Conservation (phyloP, 768 basidiomycete species). For the Lactarius sp. region DNA sequence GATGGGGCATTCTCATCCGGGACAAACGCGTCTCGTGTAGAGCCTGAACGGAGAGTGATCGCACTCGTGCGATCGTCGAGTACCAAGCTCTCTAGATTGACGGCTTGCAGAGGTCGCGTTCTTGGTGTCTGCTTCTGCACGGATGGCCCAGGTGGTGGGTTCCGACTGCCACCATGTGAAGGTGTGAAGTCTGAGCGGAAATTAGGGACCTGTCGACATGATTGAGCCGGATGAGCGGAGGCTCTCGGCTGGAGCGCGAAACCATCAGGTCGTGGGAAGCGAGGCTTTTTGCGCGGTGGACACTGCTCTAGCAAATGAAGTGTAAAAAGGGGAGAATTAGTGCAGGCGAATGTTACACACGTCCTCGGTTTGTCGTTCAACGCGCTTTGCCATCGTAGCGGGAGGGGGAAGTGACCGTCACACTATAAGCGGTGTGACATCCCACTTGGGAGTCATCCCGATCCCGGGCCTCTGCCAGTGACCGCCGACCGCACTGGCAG, state of each 20-base stretch:
- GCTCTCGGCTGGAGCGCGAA: neutral
- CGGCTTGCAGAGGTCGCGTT: neutral
- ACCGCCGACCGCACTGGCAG: neutral
- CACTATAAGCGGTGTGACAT: neutral
- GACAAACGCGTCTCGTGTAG: neutral
- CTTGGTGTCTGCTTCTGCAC: neutral
- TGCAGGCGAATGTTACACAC: too few species aligned
- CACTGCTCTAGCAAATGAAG: neutral
- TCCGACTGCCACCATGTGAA: neutral
- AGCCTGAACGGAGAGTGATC: neutral
- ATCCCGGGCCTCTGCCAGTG: too few species aligned
- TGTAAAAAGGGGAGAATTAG: neutral
- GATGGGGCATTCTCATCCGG: neutral
- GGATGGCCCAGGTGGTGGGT: neutral
- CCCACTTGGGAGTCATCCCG: too few species aligned
- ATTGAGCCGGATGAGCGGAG: neutral
- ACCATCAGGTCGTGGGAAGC: conserved; percentile 5
- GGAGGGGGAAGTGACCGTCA: neutral
- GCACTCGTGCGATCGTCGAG: neutral
- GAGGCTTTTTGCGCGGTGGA: neutral
- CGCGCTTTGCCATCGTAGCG: neutral
- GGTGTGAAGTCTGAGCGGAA: conserved; percentile 13
- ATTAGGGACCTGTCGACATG: neutral
- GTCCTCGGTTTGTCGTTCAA: neutral
- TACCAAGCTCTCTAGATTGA: neutral